Percentiles rank a stretch among this genome's conserved stretches.
These are phyloP conservation scores for Haberlea rhodopensis DNA, from an alignment of 257 asterid species.

Conservation along the genomic window DNA sequence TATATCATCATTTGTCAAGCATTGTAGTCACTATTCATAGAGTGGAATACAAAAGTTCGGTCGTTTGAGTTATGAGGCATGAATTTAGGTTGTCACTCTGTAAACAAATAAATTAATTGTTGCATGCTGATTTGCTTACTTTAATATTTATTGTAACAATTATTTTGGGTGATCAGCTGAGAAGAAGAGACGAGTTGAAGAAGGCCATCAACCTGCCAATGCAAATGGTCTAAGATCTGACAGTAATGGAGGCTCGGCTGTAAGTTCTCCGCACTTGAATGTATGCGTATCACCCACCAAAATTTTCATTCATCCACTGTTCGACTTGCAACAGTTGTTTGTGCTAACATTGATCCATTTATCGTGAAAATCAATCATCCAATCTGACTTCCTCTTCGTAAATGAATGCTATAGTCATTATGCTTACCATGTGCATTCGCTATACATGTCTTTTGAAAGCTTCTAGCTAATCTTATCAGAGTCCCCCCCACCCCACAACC, in stretches of 20 bases:
- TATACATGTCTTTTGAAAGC: no score
- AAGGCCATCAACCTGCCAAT: conserved; percentile 53
- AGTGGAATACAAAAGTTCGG: background rate
- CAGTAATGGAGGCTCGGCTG: conserved; percentile 74
- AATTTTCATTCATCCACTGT: background rate
- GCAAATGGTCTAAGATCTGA: conserved; percentile 73
- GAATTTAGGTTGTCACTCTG: background rate
- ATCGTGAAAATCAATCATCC: no score
- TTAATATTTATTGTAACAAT: conserved; percentile 12
- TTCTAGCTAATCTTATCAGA: no score
- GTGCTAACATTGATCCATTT: no score
- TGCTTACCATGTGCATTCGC: no score
- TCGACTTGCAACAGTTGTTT: background rate
- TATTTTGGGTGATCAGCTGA: conserved; percentile 54
- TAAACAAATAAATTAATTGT: conserved; percentile 2
- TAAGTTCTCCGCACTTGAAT: conserved; percentile 47
- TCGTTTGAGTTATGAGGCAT: background rate
- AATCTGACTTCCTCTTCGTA: no score
- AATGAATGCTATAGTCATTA: no score
- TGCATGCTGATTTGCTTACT: conserved; percentile 9
- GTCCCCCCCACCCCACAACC: no score
- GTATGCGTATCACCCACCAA: conserved; percentile 2
- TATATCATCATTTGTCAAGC: background rate
- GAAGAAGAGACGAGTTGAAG: conserved; percentile 63
- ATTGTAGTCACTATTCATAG: conserved; percentile 6